Conservation (phyloP, 306 rosid genomes). For the Inga leiocalycina region DNA sequence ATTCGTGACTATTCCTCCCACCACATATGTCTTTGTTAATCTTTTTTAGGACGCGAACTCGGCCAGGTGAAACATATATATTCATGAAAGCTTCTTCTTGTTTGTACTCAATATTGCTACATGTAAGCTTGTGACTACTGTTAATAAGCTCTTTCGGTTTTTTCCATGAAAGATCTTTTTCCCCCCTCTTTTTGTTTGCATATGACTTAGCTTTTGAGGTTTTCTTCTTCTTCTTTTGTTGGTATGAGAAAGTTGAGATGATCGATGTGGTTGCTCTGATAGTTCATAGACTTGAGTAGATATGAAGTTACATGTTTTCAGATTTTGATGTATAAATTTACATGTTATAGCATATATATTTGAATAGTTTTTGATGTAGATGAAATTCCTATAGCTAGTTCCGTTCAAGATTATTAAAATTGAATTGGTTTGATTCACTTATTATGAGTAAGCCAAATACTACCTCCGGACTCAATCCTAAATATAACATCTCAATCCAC, state of each 20-base stretch:
- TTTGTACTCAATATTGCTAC: background rate
- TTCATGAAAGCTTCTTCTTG: conserved; percentile 1
- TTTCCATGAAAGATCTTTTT: too few relatives aligned
- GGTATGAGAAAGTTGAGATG: background rate
- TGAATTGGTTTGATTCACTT: background rate
- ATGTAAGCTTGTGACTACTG: conserved; percentile 17
- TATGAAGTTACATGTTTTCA: conserved; percentile 2
- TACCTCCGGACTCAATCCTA: too few relatives aligned
- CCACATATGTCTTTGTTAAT: too few relatives aligned
- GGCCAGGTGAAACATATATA: too few relatives aligned
- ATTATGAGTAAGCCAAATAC: too few relatives aligned
- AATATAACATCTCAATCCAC: too few relatives aligned
- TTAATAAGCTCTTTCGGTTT: background rate
- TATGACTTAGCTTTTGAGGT: background rate
- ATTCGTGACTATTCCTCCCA: too few relatives aligned
- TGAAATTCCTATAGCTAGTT: background rate
- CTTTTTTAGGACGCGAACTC: too few relatives aligned
- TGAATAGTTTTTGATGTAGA: background rate
- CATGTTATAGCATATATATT: background rate
- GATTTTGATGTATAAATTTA: background rate
- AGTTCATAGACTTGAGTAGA: background rate
- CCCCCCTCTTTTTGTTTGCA: background rate
- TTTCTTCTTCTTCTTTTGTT: background rate
- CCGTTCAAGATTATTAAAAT: background rate
- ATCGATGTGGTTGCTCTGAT: background rate